Evolutionary conservation across 2,329 filamentous ascomycete genomes (phyloP).

Genomic region (Fusarium mundagurra): DNA sequence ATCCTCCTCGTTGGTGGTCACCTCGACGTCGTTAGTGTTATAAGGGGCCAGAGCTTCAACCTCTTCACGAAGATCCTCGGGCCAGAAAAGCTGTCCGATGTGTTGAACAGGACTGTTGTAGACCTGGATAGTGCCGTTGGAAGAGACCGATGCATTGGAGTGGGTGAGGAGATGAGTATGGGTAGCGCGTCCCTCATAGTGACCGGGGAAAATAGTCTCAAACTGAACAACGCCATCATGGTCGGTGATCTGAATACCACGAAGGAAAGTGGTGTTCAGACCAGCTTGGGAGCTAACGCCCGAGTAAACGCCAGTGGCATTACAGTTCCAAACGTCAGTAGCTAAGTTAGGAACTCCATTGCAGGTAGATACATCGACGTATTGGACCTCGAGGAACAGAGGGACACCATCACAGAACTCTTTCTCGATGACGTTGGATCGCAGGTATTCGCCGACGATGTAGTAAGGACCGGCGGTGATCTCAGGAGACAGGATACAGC

Average conservation of each 20-base stretch:
- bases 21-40: not conserved
- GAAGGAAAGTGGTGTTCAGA: constrained; percentile 7
- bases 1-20: constrained; percentile 2
- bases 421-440: constrained; percentile 3
- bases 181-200: not conserved
- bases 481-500: constrained; percentile 5
- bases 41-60: not conserved
- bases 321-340: constrained; percentile 7
- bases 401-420: constrained; percentile 1
- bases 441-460: not conserved
- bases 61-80: not conserved
- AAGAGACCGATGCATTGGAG: not conserved
- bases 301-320: constrained; percentile 11
- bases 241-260: constrained; percentile 8
- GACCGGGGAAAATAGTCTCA: constrained; percentile 10
- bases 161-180: constrained; percentile 5
- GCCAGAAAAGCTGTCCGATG: constrained; percentile 16
- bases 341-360: not conserved
- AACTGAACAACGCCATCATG: constrained; percentile 3
- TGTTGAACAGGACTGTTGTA: constrained; percentile 11
- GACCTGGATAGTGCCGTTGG: constrained; percentile 9
- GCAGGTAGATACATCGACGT: constrained; percentile 3
- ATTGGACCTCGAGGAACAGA: constrained; percentile 11
- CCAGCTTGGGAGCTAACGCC: constrained; percentile 1
- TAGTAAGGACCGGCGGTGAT: not conserved